Percentiles rank a stretch among this genome's conserved stretches.
phyloP scores from a whole-genome alignment of 805 yeast species.

The Metschnikowia reukaufii region DNA sequence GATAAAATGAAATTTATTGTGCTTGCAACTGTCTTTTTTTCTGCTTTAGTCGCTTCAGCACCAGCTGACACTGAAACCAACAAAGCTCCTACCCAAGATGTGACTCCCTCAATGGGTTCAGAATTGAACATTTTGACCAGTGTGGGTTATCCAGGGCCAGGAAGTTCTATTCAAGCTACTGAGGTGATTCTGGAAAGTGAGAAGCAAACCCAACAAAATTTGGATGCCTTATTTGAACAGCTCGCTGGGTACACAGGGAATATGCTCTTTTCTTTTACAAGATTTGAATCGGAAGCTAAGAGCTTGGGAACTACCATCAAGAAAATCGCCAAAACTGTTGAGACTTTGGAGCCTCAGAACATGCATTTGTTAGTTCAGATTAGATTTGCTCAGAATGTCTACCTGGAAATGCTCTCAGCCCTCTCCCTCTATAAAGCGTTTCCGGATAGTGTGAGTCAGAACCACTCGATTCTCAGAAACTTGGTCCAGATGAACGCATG shows the following conservation, averaged over 20 bases:
- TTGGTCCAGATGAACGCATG: neutral
- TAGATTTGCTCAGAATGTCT: neutral
- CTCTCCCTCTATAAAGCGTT: neutral
- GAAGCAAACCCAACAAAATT: neutral
- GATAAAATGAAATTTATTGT: neutral
- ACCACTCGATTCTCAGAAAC: slow-evolving; percentile 1
- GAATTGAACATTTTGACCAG: neutral
- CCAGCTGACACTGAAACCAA: neutral
- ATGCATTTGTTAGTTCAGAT: neutral
- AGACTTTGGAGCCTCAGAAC: neutral
- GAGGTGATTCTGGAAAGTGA: too few relatives aligned
- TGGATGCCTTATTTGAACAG: neutral
- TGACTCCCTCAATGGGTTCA: neutral
- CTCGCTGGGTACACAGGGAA: neutral
- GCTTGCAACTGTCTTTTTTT: neutral
- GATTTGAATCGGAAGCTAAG: neutral
- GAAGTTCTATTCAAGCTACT: neutral
- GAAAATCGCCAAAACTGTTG: neutral
- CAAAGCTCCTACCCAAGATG: neutral
- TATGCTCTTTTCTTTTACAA: neutral
- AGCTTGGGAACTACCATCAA: neutral
- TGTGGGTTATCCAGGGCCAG: neutral
- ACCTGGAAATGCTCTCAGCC: neutral
- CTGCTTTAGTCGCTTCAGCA: neutral
- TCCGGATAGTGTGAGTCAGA: slow-evolving; percentile 21